phyloP scores from a whole-genome alignment of 805 yeast genomes.

The Starmerella apis region DNA sequence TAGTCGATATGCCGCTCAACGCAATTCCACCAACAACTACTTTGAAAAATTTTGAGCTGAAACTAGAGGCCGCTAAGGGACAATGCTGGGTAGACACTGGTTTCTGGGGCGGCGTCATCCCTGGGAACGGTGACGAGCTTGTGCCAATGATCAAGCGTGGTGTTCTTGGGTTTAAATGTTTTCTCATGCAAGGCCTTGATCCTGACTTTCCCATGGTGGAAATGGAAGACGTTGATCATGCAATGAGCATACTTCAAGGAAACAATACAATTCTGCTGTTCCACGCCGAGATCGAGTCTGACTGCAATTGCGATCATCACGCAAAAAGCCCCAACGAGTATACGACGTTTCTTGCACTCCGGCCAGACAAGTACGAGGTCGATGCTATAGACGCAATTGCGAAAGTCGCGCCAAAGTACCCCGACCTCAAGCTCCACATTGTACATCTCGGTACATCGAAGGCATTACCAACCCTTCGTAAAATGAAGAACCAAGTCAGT shows the following conservation, averaged over 20 bases:
- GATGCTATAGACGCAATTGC: slow-evolving; percentile 71
- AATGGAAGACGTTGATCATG: slow-evolving; percentile 52
- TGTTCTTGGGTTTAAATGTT: slow-evolving; percentile 89
- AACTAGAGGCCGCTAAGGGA: slow-evolving; percentile 65
- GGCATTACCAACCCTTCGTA: slow-evolving; percentile 63
- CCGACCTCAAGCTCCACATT: slow-evolving; percentile 51
- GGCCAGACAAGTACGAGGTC: slow-evolving; percentile 83
- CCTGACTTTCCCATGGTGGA: slow-evolving; percentile 84
- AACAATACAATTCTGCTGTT: slow-evolving; percentile 69
- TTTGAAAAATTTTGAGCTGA: slow-evolving; percentile 59
- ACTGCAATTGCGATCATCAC: slow-evolving; percentile 19
- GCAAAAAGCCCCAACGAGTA: slow-evolving; percentile 49
- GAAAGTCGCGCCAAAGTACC: slow-evolving; percentile 42
- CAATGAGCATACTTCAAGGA: slow-evolving; percentile 53
- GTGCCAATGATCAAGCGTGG: slow-evolving; percentile 72
- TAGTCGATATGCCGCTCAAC: slow-evolving; percentile 90
- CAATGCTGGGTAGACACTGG: slow-evolving; percentile 90
- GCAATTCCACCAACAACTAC: slow-evolving; percentile 95
- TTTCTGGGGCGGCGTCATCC: slow-evolving; percentile 93
- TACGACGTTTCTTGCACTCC: slow-evolving; percentile 62
- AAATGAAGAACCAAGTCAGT: slow-evolving; percentile 38
- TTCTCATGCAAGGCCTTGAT: slow-evolving; percentile 88
- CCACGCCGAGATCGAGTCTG: slow-evolving; percentile 81
- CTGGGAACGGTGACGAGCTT: slow-evolving; percentile 58
- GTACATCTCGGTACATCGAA: slow-evolving; percentile 83